Base-by-base conservation (phyloP, 2,329 filamentous ascomycete species). In the Simplicillium aogashimaense region DNA sequence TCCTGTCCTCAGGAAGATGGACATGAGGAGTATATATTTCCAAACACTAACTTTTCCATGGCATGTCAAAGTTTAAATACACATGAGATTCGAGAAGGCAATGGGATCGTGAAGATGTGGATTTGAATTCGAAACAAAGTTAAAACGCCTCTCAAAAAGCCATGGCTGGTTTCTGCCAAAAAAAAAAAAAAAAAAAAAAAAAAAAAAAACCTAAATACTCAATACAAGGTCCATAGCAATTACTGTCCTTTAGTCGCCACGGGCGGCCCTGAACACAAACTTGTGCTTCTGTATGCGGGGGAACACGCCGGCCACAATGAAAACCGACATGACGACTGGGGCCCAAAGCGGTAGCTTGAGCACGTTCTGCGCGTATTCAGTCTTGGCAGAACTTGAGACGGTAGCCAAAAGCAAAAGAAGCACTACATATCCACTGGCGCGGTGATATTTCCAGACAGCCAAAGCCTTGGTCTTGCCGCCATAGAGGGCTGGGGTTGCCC, bases 371-470 rank as follows among this genome's bases (percentile, higher is more conserved):
- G 83, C 87, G 60, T 82, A 95, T 29, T 73, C 70, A 2, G 90
- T 95, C 63, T 80, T 71, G 3, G 81, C 86, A 2, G 89, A 86
- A 17, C 82, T 81, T 37, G 74, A 66, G 31, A 94, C 73, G 0
- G 89, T 92, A 9, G 76, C 78, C 45, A 94, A 63, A 45, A 90
- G 70, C 51, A 94, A 53, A 38, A 81, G 54, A 40, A 90, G 63
- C 43, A 89, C 65, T 7, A 78, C 48, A 56, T 98, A 97, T 2
- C 90, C 92, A 16, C 70, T 73, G 40, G 74, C 64, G 25, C 90
- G 78, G 59, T 97, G 92, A 53, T 89, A 95, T 63, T 94, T 95
- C 72, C 90, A 97, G 33, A 95, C 59, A 17, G 70, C 70, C 71
- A 89, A 94, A 15, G 88, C 90, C 3, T 78, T 79, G 18, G 86